These are phyloP conservation scores for Leccinum longicurvipes DNA, from an alignment of 768 basidiomycete species.

Conservation along the genomic window DNA sequence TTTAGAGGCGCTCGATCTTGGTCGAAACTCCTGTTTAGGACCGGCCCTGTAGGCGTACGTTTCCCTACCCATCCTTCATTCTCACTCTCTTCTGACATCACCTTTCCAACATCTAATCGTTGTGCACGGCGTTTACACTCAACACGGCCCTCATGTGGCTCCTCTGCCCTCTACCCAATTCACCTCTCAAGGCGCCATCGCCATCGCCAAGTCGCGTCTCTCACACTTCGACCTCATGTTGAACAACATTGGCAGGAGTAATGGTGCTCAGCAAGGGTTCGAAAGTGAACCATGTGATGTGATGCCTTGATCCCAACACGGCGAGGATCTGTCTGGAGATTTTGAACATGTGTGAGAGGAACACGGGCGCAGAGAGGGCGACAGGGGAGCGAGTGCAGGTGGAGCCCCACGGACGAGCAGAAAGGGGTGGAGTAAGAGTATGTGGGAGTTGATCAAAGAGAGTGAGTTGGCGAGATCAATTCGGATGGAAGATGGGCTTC, in stretches of 20 bases:
- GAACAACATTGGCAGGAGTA: constrained; percentile 84
- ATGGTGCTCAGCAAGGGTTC: constrained; percentile 68
- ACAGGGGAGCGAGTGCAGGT: constrained; percentile 7
- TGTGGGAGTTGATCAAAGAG: constrained; percentile 85
- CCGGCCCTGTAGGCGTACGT: too few relatives aligned
- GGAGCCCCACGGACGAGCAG: constrained; percentile 35
- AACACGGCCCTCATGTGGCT: constrained; percentile 89
- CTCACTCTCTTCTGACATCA: too few relatives aligned
- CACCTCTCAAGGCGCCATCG: constrained; percentile 82
- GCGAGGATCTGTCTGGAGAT: constrained; percentile 87
- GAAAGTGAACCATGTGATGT: constrained; percentile 69
- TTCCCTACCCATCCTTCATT: too few relatives aligned
- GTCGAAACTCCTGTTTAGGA: too few relatives aligned
- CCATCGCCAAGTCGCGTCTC: constrained; percentile 37
- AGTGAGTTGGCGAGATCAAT: constrained; percentile 80
- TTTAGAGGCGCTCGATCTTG: too few relatives aligned
- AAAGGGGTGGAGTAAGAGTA: constrained; percentile 61
- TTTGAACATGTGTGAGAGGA: constrained; percentile 83
- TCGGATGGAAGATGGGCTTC: too few relatives aligned
- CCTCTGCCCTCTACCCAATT: constrained; percentile 83
- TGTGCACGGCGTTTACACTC: constrained; percentile 89
- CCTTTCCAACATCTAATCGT: constrained; percentile 62
- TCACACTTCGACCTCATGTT: constrained; percentile 88
- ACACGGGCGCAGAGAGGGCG: constrained; percentile 79
- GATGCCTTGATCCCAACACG: constrained; percentile 87